Evolutionary conservation across 371 early-diverging fungal species (phyloP), one percentile per base, ranked within the genome.

Genomic region (Amoeboaphelidium occidentale): DNA sequence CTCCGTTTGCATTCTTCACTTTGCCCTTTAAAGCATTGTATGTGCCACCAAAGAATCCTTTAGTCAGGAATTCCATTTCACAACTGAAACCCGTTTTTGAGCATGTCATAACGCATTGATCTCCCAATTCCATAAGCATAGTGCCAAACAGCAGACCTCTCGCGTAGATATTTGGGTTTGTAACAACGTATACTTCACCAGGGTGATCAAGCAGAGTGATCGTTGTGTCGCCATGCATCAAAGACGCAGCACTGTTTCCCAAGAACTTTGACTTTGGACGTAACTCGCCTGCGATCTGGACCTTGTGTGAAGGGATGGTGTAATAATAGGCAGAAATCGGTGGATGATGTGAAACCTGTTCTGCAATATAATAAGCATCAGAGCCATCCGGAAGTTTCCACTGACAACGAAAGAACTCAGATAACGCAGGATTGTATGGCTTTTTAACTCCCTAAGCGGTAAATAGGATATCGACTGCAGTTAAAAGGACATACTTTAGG

Each of bases 331-430:
- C 79, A 2, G 89, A 81, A 24, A 83, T 72, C 2, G 96, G 96
- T 26, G 96, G 96, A 57, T 92, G 96, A 61, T 94, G 96, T n/a
- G 85, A 84, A 14, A 88, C 85, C 62, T 94, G 96, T 59, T 94
- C 96, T 25, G 84, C 77, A 25, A 91, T 68, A 61, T 79, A 92
- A 58, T 70, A 77, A 0, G 77, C 77, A 25, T 78, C 68, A 23
- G 79, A 69, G 2, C 68, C 69, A 59, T 87, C 81, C 13, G 66
- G 61, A 51, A 78, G 77, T 23, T 61, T 57, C 69, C 76, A 91
- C 47, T 63, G 57, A 51, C 84, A 78, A 25, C 87, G 78, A 61
- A 89, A 91, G 22, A 80, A 72, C 63, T 94, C 96, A 14, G 92
- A 93, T 24, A 94, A 69, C 21, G 89, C 80, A 22, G 96, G 93